Base-by-base conservation (phyloP, 768 basidiomycete genomes). In the Tulasnella sp. region DNA sequence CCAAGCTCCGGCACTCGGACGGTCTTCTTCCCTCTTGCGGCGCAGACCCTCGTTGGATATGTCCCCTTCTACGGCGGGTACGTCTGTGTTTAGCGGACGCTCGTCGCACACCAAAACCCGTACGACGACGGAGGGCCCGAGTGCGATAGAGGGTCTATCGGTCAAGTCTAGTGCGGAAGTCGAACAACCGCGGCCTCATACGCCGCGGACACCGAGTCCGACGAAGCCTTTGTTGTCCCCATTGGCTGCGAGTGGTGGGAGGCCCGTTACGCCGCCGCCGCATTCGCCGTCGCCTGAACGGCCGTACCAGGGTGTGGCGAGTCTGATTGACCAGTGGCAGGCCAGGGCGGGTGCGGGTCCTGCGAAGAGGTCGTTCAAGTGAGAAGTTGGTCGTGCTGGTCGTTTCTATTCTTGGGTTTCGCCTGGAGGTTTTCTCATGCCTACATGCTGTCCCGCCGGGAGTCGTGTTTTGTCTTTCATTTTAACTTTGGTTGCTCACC, bases 261-360 rank as follows among this genome's bases (percentile, higher is more conserved):
- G 52, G 21, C 39, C 52, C 17, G 39, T 54, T 17, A 48, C 46
- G 3, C 58, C 58, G 2, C 60, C 46, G 6, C 43, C 49, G n/a
- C 58, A 23, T 12, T 74, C 84, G 12, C 72, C 84, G 4, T 83
- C 84, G 7, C 84, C 85, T 6, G 87, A 91, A 65, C 75, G 76
- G 54, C 83, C 84, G 31, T 91, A 82, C 67, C 82, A 80, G 65
- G 88, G 88, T 35, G 88, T 91, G 41, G 83, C 86, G 27, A 85
- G 77, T 69, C 73, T 91, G 34, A 90, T 91, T 62, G 85, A 87
- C 65, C 80, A 89, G 65, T 91, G 88, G 88, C 86, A 91, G 15
- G 83, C 82, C 62, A 69, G 70, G 17, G 80, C 78, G 35, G 65
- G 27, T 43, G 36, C 19, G 27, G 56, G 41, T 11, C 43, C 48